Percentiles rank a stretch among this genome's conserved stretches.
phyloP scores from a whole-genome alignment of 345 rosid species.

The Orychophragmus violaceus region DNA sequence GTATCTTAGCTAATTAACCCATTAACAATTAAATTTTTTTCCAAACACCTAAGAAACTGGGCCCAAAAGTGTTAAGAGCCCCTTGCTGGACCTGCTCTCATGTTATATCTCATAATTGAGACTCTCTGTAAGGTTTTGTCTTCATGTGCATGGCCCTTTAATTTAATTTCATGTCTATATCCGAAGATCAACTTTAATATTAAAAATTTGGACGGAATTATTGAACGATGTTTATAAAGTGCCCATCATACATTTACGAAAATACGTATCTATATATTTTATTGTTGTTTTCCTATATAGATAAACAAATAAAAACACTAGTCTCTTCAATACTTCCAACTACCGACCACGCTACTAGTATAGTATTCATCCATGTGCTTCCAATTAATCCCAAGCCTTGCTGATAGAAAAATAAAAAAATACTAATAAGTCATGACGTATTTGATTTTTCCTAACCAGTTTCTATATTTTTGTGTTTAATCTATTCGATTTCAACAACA shows the following conservation, averaged over 20 bases:
- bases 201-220: neutral
- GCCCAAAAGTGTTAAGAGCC: too few relatives aligned
- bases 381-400: neutral
- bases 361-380: conserved; percentile 11
- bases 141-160: conserved; percentile 4
- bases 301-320: neutral
- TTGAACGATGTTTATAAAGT: neutral
- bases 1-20: too few relatives aligned
- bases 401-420: neutral
- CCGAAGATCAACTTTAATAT: neutral
- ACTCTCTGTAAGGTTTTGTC: conserved; percentile 17
- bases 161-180: neutral
- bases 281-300: neutral
- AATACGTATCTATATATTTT: neutral
- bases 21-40: too few relatives aligned
- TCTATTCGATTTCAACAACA: neutral
- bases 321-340: conserved; percentile 22
- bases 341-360: conserved; percentile 5
- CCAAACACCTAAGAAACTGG: too few relatives aligned
- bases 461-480: neutral
- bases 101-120: conserved; percentile 23
- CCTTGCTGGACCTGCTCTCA: too few relatives aligned
- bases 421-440: neutral
- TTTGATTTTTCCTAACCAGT: neutral
- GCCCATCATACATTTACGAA: neutral